Evolutionary conservation across 495 filamentous ascomycete species (phyloP).

Genomic region (Neurospora sp.): DNA sequence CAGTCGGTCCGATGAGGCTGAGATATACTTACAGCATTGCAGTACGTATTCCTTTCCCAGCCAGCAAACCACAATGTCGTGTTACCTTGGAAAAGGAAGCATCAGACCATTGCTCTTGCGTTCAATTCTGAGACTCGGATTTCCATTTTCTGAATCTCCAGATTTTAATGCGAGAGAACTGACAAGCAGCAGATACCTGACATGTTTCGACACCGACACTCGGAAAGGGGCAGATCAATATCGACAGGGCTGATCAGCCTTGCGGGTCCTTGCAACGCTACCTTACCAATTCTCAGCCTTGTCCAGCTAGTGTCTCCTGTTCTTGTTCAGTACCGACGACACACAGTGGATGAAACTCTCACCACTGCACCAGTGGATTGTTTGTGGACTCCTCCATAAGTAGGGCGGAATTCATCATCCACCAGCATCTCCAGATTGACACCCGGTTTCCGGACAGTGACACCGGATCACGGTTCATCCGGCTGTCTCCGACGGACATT

Average conservation of each 20-base stretch:
- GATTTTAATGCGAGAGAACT: not conserved
- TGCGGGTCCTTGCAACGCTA: not conserved
- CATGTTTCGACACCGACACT: not conserved
- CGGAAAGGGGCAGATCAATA: not conserved
- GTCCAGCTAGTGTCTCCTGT: not conserved
- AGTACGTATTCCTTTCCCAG: not conserved
- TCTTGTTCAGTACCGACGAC: not conserved
- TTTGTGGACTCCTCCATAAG: not conserved
- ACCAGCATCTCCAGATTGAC: not conserved
- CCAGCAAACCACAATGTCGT: not conserved
- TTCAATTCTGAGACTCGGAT: not conserved
- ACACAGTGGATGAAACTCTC: not conserved
- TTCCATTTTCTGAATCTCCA: not conserved
- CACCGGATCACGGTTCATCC: not conserved
- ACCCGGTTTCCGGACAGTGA: not conserved
- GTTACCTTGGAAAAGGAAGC: not conserved
- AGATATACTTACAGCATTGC: not conserved
- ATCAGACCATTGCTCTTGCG: not conserved
- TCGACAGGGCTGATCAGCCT: not conserved
- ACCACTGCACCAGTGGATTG: not conserved
- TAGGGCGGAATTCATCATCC: not conserved
- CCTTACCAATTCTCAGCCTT: not conserved
- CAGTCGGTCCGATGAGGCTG: constrained; percentile 28
- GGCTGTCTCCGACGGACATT: not conserved
- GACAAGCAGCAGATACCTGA: not conserved